These are phyloP conservation scores for Acanthochlamys bracteata DNA, from an alignment of 106 monocot species.

Conservation along the genomic window DNA sequence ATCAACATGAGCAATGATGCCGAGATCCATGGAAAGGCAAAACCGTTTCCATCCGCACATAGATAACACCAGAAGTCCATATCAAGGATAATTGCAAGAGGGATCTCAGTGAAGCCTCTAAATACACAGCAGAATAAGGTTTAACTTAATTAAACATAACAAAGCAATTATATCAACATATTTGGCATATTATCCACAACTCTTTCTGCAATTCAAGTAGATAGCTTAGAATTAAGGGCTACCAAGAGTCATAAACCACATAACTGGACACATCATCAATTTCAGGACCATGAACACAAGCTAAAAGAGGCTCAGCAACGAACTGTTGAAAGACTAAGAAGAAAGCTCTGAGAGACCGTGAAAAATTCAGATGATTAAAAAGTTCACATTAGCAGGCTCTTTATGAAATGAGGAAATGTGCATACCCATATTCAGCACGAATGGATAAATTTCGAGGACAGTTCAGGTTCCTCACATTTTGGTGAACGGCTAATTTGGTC, in stretches of 20 bases:
- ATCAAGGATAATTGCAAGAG: too few relatives aligned
- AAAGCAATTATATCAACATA: too few relatives aligned
- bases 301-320: not conserved
- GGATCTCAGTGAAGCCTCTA: too few relatives aligned
- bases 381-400: not conserved
- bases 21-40: too few relatives aligned
- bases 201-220: too few relatives aligned
- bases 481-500: conserved; percentile 13
- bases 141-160: too few relatives aligned
- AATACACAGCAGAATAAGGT: too few relatives aligned
- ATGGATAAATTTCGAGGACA: conserved; percentile 4
- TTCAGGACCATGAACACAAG: not conserved
- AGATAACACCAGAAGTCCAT: too few relatives aligned
- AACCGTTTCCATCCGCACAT: too few relatives aligned
- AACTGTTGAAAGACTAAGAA: not conserved
- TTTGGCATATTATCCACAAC: too few relatives aligned
- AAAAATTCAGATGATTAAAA: not conserved
- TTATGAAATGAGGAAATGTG: not conserved
- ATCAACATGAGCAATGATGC: too few relatives aligned
- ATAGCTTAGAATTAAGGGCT: not conserved
- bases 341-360: not conserved
- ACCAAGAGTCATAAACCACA: not conserved
- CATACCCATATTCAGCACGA: conserved; percentile 22
- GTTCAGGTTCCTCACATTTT: conserved; percentile 11
- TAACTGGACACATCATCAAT: not conserved